A percentile compares a stretch with the other conserved stretches of the same genome.
Conservation (phyloP, 257 asterid genomes). For the Salvia splendens region DNA sequence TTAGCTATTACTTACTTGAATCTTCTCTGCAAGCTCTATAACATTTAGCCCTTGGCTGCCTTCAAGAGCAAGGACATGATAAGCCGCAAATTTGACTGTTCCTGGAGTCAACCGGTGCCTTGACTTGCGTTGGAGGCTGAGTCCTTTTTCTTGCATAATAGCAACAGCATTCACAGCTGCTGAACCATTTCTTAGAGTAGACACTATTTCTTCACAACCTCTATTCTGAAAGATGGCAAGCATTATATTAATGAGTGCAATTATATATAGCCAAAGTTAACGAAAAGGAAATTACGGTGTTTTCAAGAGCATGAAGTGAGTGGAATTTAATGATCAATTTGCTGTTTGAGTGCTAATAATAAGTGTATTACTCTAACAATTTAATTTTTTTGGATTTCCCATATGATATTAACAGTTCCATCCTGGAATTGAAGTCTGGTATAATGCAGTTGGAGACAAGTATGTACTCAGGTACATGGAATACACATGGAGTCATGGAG, state of each 20-base stretch:
- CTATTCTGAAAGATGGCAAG: slow-evolving; percentile 57
- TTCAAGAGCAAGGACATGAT: slow-evolving; percentile 98
- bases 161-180: slow-evolving; percentile 96
- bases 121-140: slow-evolving; percentile 72
- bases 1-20: slow-evolving; percentile 65
- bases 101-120: slow-evolving; percentile 98
- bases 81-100: slow-evolving; percentile 98
- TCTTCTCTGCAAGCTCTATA: slow-evolving; percentile 91
- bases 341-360: not conserved
- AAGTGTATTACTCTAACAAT: slow-evolving; percentile 10
- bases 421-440: not conserved
- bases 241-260: slow-evolving; percentile 21
- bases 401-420: not conserved
- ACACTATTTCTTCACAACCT: slow-evolving; percentile 88
- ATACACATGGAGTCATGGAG: too few species aligned
- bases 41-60: slow-evolving; percentile 96
- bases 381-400: not conserved
- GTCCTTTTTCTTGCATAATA: slow-evolving; percentile 91
- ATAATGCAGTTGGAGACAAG: slow-evolving; percentile 8
- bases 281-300: not conserved
- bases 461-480: not conserved
- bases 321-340: not conserved
- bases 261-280: slow-evolving; percentile 5
- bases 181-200: slow-evolving; percentile 84
- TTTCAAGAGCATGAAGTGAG: slow-evolving; percentile 9